phyloP scores from a whole-genome alignment of 106 monocot species.

The Dactylorhiza incarnata region DNA sequence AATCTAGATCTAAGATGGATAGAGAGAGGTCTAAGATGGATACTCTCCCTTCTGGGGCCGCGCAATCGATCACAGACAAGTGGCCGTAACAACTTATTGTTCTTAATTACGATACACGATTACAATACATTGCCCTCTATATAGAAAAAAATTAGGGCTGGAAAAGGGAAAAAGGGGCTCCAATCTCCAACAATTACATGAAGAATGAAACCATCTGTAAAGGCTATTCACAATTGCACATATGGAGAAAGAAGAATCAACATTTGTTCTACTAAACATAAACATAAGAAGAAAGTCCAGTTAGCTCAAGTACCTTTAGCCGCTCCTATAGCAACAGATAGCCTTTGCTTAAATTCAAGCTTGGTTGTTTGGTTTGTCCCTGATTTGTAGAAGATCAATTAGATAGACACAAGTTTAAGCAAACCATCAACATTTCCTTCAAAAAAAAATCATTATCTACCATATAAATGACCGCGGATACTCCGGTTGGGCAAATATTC shows the following conservation, averaged over 20 bases:
- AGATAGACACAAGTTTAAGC: neutral
- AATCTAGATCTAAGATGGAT: no score
- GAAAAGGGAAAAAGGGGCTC: no score
- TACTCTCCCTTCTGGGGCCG: no score
- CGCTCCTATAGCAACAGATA: conserved; percentile 60
- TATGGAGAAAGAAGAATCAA: neutral
- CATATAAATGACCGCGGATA: conserved; percentile 51
- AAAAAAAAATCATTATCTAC: conserved; percentile 22
- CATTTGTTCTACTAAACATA: neutral
- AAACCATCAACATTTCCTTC: neutral
- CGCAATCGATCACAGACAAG: no score
- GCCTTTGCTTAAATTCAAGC: conserved; percentile 75
- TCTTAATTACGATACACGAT: neutral
- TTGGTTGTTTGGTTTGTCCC: conserved; percentile 22
- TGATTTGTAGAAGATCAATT: conserved; percentile 15
- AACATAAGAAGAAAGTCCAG: neutral
- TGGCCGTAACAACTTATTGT: neutral
- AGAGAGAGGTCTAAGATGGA: no score
- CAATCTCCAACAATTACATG: no score
- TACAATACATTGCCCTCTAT: neutral
- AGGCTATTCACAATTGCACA: no score
- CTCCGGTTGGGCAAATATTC: conserved; percentile 78
- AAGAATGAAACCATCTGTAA: no score
- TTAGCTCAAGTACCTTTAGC: conserved; percentile 48
- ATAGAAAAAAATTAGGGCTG: no score